Evolutionary conservation across 139 green algal genomes (phyloP).

Genomic region (Zygnema cylindricum): DNA sequence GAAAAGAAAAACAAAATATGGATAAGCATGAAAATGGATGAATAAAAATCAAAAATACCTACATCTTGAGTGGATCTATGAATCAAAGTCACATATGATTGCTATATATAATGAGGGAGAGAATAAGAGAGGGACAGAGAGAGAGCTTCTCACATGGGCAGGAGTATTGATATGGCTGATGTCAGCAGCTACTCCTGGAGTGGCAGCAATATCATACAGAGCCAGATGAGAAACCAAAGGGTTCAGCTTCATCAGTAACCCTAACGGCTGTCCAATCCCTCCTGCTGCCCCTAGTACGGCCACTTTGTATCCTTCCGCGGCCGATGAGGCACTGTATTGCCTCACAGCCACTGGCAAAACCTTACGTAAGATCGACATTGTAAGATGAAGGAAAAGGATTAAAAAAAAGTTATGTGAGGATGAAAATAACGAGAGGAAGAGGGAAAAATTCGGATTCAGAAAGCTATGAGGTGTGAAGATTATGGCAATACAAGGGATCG

Average conservation of each 20-base stretch:
- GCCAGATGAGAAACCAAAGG: constrained; percentile 83
- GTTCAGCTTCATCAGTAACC: constrained; percentile 93
- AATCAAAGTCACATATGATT: too few species aligned
- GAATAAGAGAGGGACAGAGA: not conserved
- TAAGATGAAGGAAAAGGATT: not conserved
- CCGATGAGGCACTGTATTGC: not conserved
- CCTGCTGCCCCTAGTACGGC: constrained; percentile 91
- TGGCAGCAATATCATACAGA: constrained; percentile 95
- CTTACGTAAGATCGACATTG: constrained; percentile 19
- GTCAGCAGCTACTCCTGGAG: constrained; percentile 92
- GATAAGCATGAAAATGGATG: too few species aligned
- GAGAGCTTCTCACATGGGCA: not conserved
- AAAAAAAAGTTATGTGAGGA: not conserved
- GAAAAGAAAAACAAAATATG: too few species aligned
- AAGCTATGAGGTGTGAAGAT: not conserved
- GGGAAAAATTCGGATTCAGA: not conserved
- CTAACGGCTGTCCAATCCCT: constrained; percentile 94
- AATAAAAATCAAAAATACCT: too few species aligned
- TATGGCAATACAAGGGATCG: not conserved
- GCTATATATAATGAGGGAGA: too few species aligned
- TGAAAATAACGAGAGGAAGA: not conserved
- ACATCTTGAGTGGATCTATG: too few species aligned
- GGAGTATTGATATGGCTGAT: constrained; percentile 93
- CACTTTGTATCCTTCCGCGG: constrained; percentile 71
- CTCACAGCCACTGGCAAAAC: constrained; percentile 7